These are phyloP conservation scores for Talaromyces sp. DNA, from an alignment of 2,329 filamentous ascomycete genomes.

Conservation along the genomic window DNA sequence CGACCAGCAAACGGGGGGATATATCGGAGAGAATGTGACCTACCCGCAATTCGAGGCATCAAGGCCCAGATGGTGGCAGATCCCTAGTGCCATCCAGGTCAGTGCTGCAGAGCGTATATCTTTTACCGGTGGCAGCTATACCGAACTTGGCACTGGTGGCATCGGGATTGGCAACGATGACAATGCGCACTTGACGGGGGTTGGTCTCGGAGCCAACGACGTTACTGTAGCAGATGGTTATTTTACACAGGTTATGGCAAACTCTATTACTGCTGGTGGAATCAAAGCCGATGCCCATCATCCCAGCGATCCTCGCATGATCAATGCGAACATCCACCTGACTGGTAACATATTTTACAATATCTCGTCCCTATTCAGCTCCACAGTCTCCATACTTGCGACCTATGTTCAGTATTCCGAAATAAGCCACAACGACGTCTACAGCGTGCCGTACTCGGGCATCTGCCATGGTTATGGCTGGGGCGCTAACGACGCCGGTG, in stretches of 20 bases:
- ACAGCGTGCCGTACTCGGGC: neutral
- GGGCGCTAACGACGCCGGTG: constrained; percentile 5
- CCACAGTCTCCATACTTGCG: neutral
- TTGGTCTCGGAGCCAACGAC: neutral
- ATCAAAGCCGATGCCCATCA: constrained; percentile 4
- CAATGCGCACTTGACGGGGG: neutral
- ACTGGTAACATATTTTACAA: neutral
- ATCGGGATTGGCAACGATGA: constrained; percentile 6
- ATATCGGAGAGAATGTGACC: constrained; percentile 1
- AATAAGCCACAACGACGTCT: constrained; percentile 1
- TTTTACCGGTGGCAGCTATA: neutral
- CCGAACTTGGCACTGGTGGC: neutral
- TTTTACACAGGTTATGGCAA: constrained; percentile 7
- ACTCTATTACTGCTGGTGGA: constrained; percentile 5
- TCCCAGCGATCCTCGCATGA: constrained; percentile 1
- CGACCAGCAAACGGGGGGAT: neutral
- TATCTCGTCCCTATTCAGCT: neutral
- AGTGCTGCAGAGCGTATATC: constrained; percentile 7
- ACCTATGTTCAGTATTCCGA: neutral
- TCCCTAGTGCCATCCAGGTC: constrained; percentile 1
- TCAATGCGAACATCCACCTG: neutral
- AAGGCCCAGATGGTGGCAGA: neutral
- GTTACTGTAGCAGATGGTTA: constrained; percentile 2
- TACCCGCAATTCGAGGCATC: constrained; percentile 1
- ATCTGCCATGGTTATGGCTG: constrained; percentile 8